Evolutionary conservation across 495 filamentous ascomycete species (phyloP), one percentile per base, ranked within the genome.

Genomic region (Penicillium malachiteum): DNA sequence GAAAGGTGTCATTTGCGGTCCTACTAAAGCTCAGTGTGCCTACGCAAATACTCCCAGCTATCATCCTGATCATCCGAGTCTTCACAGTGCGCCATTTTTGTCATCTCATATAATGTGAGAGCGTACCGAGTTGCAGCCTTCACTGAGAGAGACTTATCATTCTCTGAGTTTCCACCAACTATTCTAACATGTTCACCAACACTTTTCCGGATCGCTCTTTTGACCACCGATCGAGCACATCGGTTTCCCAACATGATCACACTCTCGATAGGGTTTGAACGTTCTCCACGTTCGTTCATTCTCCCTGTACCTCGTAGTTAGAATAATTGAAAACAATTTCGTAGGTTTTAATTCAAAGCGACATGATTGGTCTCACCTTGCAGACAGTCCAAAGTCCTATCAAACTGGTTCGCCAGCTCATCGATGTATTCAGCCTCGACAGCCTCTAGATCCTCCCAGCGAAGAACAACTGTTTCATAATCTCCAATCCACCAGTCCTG

Each of bases 121-220:
- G 21, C 44, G 3, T 31, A 13, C 8, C 44, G 44, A 13, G 44
- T 26, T 32, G 18, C 44, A 14, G 18, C 44, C 31, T 13, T 12
- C 3, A 13, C 3, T 32, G 44, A 18, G 5, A 47, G 12, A 13
- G 1, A 7, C 26, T 13, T 33, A 47, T 47, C 44, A 21, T 5
- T 7, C 21, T 47, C 44, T 1, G 44, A 47, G n/a, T 32, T 33
- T 9, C 21, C 44, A 7, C 44, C 44, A 33, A 47, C 14, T 7
- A 47, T 47, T 26, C 31, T 47, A 26, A 47, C 44, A 47, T 47
- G 21, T 21, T 33, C 44, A 16, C 44, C 44, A 13, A 47, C 30
- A 16, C 11, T 47, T 30, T 47, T 30, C 30, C 31, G 7, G 13
- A 47, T 14, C 21, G 44, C 44, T 13, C n/a, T 30, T 16, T 33